These are phyloP conservation scores for Myochromella boudieri DNA, from an alignment of 768 basidiomycete species.

Conservation along the genomic window DNA sequence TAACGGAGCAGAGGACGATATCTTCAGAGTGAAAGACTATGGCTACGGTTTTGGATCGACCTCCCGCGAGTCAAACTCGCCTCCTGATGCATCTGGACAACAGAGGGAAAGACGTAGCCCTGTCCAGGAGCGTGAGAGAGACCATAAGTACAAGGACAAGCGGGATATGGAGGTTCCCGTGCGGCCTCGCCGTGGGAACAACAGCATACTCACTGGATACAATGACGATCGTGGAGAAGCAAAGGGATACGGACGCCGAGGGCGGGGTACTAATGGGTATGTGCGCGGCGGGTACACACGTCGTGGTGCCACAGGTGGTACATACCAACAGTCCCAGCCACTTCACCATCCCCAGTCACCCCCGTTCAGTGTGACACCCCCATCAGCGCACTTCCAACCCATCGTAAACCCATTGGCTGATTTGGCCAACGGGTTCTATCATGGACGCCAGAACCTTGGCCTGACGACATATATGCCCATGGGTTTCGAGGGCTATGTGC, in stretches of 20 bases:
- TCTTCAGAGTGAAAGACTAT: slow-evolving; percentile 58
- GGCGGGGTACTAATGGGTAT: slow-evolving; percentile 30
- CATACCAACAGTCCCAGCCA: slow-evolving; percentile 28
- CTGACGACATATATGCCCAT: slow-evolving; percentile 27
- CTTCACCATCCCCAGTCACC: slow-evolving; percentile 28
- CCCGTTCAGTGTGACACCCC: slow-evolving; percentile 29
- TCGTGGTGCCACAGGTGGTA: slow-evolving; percentile 33
- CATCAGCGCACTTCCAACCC: slow-evolving; percentile 32
- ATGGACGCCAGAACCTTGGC: slow-evolving; percentile 18
- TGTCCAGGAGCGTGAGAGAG: slow-evolving; percentile 19
- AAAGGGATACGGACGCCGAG: slow-evolving; percentile 22
- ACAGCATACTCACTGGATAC: slow-evolving; percentile 4
- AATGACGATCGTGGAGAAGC: slow-evolving; percentile 8
- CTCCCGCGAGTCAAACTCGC: slow-evolving; percentile 6
- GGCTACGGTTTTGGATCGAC: slow-evolving; percentile 63
- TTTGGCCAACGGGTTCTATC: slow-evolving; percentile 23
- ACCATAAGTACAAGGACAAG: slow-evolving; percentile 16
- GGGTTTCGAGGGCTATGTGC: slow-evolving; percentile 27
- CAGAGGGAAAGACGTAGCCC: no score
- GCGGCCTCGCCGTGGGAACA: slow-evolving; percentile 7
- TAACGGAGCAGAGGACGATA: slow-evolving; percentile 26
- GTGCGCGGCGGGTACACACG: slow-evolving; percentile 35
- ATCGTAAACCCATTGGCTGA: slow-evolving; percentile 18
- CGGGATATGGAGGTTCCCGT: slow-evolving; percentile 10
- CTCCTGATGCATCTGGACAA: no score